Conservation (phyloP, 768 basidiomycete species). For the Mycena kentingensis region DNA sequence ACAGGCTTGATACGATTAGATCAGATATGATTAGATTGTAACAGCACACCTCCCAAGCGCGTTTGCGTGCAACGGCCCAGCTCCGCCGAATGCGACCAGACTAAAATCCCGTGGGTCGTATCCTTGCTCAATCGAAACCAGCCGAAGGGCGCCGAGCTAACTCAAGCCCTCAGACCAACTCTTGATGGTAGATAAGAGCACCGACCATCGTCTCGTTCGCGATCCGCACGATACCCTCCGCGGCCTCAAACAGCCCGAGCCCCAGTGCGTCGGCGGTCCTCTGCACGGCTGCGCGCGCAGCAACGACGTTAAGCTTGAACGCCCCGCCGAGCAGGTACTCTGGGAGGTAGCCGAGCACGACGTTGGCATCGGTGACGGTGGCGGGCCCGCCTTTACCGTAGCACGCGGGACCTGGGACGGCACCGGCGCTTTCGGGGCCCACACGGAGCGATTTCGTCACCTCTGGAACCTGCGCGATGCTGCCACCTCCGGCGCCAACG, state of each 20-base stretch:
- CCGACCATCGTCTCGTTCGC: constrained; percentile 23
- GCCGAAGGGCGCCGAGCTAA: no score
- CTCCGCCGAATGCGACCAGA: constrained; percentile 23
- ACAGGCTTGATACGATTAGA: no score
- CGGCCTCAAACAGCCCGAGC: constrained; percentile 18
- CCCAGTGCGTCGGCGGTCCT: constrained; percentile 19
- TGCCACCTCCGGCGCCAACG: constrained; percentile 19
- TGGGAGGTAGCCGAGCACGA: constrained; percentile 23
- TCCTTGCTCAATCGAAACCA: constrained; percentile 23
- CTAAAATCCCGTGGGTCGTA: constrained; percentile 23
- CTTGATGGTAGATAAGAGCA: no score
- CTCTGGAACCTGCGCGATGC: constrained; percentile 15
- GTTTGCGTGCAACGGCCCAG: constrained; percentile 9
- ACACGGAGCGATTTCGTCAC: constrained; percentile 21
- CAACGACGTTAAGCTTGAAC: constrained; percentile 21
- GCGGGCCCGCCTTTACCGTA: constrained; percentile 18
- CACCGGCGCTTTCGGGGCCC: constrained; percentile 23
- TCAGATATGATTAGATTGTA: no score
- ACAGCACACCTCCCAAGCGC: constrained; percentile 7
- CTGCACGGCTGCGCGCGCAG: constrained; percentile 17
- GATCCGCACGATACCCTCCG: constrained; percentile 20
- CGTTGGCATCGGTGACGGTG: constrained; percentile 24
- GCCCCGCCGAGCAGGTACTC: constrained; percentile 17
- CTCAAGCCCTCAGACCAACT: no score
- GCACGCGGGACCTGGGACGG: constrained; percentile 21